Evolutionary conservation across 1,284 basidiomycete species (phyloP).

Genomic region (Trichosporon coremiiforme): DNA sequence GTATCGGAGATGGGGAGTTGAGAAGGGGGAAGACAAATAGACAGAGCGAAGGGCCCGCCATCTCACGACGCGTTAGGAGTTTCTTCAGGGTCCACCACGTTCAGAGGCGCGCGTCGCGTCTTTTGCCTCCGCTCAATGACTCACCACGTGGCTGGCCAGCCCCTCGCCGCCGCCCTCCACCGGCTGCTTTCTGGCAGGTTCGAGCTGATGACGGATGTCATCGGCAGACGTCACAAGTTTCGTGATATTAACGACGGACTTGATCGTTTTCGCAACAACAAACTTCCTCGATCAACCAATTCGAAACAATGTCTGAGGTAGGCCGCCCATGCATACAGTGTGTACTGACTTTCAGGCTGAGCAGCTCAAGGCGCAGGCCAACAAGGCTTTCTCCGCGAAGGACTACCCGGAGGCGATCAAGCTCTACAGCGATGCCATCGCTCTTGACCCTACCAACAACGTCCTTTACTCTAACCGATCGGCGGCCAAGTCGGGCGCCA

Average conservation of each 20-base stretch:
- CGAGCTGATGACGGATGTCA: constrained; percentile 7
- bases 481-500: constrained; percentile 85
- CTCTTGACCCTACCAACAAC: constrained; percentile 76
- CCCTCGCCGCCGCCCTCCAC: neutral
- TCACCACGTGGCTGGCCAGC: neutral
- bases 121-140: neutral
- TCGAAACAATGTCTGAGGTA: constrained; percentile 36
- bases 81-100: constrained; percentile 13
- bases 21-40: neutral
- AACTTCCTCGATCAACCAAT: constrained; percentile 4
- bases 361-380: constrained; percentile 86
- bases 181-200: constrained; percentile 10
- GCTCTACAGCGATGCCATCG: constrained; percentile 81
- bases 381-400: constrained; percentile 93
- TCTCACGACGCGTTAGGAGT: constrained; percentile 13
- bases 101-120: constrained; percentile 9
- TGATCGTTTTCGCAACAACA: neutral
- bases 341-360: constrained; percentile 50
- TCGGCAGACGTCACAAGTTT: neutral
- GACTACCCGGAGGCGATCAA: constrained; percentile 84
- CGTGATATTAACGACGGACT: neutral
- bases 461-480: constrained; percentile 93
- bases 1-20: constrained; percentile 13
- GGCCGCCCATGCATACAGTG: constrained; percentile 8
- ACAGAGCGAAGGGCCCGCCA: constrained; percentile 2